Evolutionary conservation across 129 eudicot species (phyloP).

Genomic region (Lactuca saligna): DNA sequence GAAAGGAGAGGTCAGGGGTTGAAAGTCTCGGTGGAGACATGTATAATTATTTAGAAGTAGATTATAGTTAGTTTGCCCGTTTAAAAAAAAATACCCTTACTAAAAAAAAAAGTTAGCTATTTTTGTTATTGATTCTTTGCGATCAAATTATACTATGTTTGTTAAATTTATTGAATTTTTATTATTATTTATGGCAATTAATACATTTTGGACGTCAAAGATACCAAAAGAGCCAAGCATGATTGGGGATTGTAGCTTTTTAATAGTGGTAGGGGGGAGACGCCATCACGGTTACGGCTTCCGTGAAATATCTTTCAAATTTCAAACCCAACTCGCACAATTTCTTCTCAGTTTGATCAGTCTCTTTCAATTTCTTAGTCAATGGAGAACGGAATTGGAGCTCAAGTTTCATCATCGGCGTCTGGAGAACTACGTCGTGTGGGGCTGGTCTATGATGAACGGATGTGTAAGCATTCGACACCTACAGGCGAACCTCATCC

Average conservation of each 20-base stretch:
- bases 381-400: slow-evolving; percentile 7
- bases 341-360: not conserved
- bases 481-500: slow-evolving; percentile 59
- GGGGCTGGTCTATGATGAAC: slow-evolving; percentile 74
- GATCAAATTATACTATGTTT: too few species aligned
- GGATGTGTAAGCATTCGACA: slow-evolving; percentile 72
- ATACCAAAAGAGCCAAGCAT: not conserved
- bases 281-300: not conserved
- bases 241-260: slow-evolving; percentile 9
- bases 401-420: slow-evolving; percentile 7
- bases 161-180: not conserved
- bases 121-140: too few species aligned
- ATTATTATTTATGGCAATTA: not conserved
- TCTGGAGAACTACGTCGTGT: slow-evolving; percentile 52
- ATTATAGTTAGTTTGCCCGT: too few species aligned
- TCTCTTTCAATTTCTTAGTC: not conserved
- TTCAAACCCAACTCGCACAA: slow-evolving; percentile 21
- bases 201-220: not conserved
- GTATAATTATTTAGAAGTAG: too few species aligned
- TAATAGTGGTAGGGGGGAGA: not conserved
- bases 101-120: too few species aligned
- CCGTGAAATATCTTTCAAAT: slow-evolving; percentile 19
- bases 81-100: too few species aligned
- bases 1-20: too few species aligned
- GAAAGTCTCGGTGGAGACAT: too few species aligned